phyloP scores from a whole-genome alignment of 2,329 filamentous ascomycete species.

The Metarhizium rileyi region DNA sequence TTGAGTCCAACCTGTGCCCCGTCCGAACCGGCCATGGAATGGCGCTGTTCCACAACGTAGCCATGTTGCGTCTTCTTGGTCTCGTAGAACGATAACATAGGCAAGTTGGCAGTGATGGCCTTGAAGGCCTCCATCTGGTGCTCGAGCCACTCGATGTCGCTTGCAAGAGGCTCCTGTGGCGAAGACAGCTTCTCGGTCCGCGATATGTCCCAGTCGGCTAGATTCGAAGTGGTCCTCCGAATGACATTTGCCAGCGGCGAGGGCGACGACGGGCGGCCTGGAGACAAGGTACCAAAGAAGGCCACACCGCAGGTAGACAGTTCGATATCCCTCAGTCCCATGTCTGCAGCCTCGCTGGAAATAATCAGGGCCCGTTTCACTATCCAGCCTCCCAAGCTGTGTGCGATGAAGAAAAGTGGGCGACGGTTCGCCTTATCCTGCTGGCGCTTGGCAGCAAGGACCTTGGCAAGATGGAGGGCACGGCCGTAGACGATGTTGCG shows the following conservation, averaged over 20 bases:
- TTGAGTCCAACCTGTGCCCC: constrained; percentile 14
- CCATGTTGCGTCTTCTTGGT: constrained; percentile 14
- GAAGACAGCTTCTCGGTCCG: neutral
- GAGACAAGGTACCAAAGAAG: constrained; percentile 18
- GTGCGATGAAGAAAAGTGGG: constrained; percentile 19
- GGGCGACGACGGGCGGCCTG: constrained; percentile 13
- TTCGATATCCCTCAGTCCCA: constrained; percentile 14
- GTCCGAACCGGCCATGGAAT: constrained; percentile 16
- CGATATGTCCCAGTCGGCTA: constrained; percentile 5
- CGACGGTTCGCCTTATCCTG: constrained; percentile 11
- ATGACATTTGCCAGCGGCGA: constrained; percentile 16
- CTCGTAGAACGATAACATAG: constrained; percentile 17
- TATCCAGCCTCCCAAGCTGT: constrained; percentile 19
- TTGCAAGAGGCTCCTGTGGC: constrained; percentile 8
- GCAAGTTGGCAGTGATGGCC: constrained; percentile 14
- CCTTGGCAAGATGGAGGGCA: constrained; percentile 14
- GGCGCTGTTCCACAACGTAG: constrained; percentile 16
- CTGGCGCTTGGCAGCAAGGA: constrained; percentile 11
- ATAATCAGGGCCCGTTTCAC: constrained; percentile 19
- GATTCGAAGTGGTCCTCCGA: constrained; percentile 14
- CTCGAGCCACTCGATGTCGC: constrained; percentile 16
- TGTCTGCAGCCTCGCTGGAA: constrained; percentile 16
- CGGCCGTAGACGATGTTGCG: constrained; percentile 16
- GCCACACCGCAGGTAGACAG: constrained; percentile 17
- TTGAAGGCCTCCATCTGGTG: constrained; percentile 19